Conservation (phyloP, 2,329 filamentous ascomycete species). For the Triangularia setosa region DNA sequence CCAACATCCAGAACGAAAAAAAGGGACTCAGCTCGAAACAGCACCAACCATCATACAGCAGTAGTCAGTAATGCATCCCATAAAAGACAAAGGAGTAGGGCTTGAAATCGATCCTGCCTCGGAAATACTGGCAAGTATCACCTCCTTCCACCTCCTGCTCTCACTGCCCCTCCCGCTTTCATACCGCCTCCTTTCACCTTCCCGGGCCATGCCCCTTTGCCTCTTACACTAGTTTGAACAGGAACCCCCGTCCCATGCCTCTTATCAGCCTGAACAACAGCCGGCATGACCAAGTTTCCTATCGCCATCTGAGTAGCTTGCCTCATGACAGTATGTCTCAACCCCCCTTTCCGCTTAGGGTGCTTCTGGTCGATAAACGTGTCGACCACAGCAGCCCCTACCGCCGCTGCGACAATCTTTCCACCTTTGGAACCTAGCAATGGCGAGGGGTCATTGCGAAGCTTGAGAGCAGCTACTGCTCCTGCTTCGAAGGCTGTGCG, state of each 20-base stretch:
- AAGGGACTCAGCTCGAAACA: neutral
- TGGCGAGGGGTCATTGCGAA: slow-evolving; percentile 25
- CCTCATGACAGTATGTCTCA: slow-evolving; percentile 21
- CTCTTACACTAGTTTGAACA: neutral
- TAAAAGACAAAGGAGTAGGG: neutral
- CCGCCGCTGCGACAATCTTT: slow-evolving; percentile 22
- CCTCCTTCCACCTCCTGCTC: neutral
- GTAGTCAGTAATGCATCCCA: neutral
- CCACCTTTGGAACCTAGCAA: slow-evolving; percentile 26
- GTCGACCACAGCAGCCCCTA: slow-evolving; percentile 25
- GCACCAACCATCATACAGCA: neutral
- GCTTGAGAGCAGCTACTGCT: slow-evolving; percentile 25
- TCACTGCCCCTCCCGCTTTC: neutral
- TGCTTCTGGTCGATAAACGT: slow-evolving; percentile 24
- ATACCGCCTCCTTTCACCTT: neutral
- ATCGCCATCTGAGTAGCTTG: slow-evolving; percentile 28
- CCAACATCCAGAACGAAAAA: neutral
- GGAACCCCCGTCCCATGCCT: slow-evolving; percentile 1
- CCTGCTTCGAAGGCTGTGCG: slow-evolving; percentile 23
- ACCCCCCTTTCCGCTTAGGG: slow-evolving; percentile 24
- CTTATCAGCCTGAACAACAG: neutral
- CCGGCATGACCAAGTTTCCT: slow-evolving; percentile 21
- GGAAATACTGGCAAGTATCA: neutral
- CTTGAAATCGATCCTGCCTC: neutral
- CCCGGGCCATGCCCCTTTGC: neutral